These are phyloP conservation scores for Annona cherimola DNA, from an alignment of 164 flowering plant species.

Conservation along the genomic window DNA sequence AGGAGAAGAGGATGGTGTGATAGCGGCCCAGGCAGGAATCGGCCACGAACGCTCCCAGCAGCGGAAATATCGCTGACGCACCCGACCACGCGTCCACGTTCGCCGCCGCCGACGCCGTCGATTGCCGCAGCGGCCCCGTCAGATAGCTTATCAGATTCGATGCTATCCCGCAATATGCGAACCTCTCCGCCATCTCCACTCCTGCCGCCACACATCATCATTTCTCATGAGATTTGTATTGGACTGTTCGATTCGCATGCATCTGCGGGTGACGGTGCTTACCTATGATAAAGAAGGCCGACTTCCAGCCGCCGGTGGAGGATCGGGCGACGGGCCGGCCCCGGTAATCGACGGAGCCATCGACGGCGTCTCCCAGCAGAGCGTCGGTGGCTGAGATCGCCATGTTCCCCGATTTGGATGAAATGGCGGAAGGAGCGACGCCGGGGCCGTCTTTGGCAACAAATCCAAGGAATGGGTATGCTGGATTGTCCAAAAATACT, in stretches of 20 bases:
- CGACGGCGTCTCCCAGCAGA: slow-evolving; percentile 13
- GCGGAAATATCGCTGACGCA: background rate
- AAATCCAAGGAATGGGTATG: too few species aligned
- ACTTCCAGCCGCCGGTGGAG: slow-evolving; percentile 33
- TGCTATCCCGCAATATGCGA: background rate
- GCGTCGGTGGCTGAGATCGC: background rate
- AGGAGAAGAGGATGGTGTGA: slow-evolving; percentile 4
- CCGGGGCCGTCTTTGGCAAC: too few species aligned
- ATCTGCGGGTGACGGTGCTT: background rate
- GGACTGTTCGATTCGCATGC: too few species aligned
- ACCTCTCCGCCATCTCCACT: slow-evolving; percentile 10
- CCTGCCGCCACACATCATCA: background rate
- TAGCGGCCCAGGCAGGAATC: slow-evolving; percentile 6
- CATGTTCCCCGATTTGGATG: background rate
- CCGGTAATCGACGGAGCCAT: slow-evolving; percentile 21
- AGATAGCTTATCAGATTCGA: slow-evolving; percentile 9
- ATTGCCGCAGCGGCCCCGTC: slow-evolving; percentile 1
- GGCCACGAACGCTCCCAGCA: slow-evolving; percentile 9
- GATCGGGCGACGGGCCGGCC: slow-evolving; percentile 24
- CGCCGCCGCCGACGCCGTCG: slow-evolving; percentile 4
- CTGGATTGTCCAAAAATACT: too few species aligned
- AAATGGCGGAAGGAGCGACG: too few species aligned
- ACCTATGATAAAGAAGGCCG: slow-evolving; percentile 33
- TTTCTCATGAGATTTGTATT: background rate
- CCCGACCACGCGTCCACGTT: slow-evolving; percentile 10